These are phyloP conservation scores for Neoboletus magnificus DNA, from an alignment of 768 basidiomycete genomes.

Conservation along the genomic window DNA sequence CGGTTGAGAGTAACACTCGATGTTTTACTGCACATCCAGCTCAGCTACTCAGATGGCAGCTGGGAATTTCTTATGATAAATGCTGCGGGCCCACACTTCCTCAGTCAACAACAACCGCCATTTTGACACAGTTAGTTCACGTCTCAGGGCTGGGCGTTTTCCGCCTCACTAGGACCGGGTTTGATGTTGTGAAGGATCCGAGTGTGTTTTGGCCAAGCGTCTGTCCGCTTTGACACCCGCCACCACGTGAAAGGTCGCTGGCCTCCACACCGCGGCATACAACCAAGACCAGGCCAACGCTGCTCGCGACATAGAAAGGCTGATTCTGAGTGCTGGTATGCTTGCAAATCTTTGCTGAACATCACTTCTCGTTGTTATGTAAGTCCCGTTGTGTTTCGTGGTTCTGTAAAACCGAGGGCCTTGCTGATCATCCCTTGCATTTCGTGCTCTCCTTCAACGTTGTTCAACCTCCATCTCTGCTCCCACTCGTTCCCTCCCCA, in stretches of 20 bases:
- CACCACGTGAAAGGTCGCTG: slow-evolving; percentile 29
- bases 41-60: slow-evolving; percentile 3
- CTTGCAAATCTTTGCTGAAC: slow-evolving; percentile 27
- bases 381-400: slow-evolving; percentile 30
- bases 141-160: slow-evolving; percentile 15
- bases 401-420: slow-evolving; percentile 16
- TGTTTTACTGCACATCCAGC: not conserved
- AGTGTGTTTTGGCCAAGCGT: slow-evolving; percentile 28
- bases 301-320: slow-evolving; percentile 20
- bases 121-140: slow-evolving; percentile 19
- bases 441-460: slow-evolving; percentile 20
- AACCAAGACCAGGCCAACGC: slow-evolving; percentile 20
- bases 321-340: slow-evolving; percentile 33
- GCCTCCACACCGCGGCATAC: slow-evolving; percentile 20
- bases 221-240: slow-evolving; percentile 26
- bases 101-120: slow-evolving; percentile 20
- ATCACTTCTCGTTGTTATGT: slow-evolving; percentile 32
- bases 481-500: slow-evolving; percentile 16
- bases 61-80: slow-evolving; percentile 31
- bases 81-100: slow-evolving; percentile 18
- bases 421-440: slow-evolving; percentile 22
- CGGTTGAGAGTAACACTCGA: not conserved
- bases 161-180: slow-evolving; percentile 15
- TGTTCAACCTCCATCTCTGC: slow-evolving; percentile 16
- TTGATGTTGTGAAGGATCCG: slow-evolving; percentile 30